Evolutionary conservation across 2,329 filamentous ascomycete genomes (phyloP).

Genomic region (Exophiala viscosa): DNA sequence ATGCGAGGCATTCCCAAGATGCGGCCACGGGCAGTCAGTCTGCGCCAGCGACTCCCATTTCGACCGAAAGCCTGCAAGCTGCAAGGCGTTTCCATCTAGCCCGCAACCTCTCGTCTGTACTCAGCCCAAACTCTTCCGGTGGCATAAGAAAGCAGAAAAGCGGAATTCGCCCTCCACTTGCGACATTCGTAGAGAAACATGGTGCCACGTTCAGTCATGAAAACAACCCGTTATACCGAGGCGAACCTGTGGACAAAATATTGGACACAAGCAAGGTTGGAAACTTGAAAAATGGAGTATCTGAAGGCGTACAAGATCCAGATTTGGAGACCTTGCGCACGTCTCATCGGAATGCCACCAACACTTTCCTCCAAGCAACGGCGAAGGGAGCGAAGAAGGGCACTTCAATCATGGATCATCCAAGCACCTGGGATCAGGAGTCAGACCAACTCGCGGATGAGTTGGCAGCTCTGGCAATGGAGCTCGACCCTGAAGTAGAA

Average conservation of each 20-base stretch:
- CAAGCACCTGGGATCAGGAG: conserved; percentile 41
- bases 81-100: conserved; percentile 26
- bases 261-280: conserved; percentile 3
- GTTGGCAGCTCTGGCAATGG: conserved; percentile 41
- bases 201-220: conserved; percentile 7
- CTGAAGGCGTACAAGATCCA: conserved; percentile 2
- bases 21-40: conserved; percentile 2
- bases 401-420: conserved; percentile 35
- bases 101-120: conserved; percentile 18
- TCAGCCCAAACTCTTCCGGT: conserved; percentile 12
- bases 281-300: background rate
- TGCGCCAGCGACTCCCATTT: conserved; percentile 5
- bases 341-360: conserved; percentile 35
- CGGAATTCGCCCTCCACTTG: conserved; percentile 23
- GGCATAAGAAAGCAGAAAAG: conserved; percentile 20
- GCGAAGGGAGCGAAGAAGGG: conserved; percentile 28
- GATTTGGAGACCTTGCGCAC: conserved; percentile 20
- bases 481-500: conserved; percentile 34
- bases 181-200: conserved; percentile 27
- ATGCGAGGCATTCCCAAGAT: background rate
- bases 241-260: conserved; percentile 15
- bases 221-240: conserved; percentile 11
- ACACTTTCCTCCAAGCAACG: conserved; percentile 27
- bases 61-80: conserved; percentile 1
- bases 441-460: conserved; percentile 42